Percentiles rank a stretch among this genome's conserved stretches.
Conservation (phyloP, 225 moss, liverwort and hornwort genomes). For the Antitrichia curtipendula region DNA sequence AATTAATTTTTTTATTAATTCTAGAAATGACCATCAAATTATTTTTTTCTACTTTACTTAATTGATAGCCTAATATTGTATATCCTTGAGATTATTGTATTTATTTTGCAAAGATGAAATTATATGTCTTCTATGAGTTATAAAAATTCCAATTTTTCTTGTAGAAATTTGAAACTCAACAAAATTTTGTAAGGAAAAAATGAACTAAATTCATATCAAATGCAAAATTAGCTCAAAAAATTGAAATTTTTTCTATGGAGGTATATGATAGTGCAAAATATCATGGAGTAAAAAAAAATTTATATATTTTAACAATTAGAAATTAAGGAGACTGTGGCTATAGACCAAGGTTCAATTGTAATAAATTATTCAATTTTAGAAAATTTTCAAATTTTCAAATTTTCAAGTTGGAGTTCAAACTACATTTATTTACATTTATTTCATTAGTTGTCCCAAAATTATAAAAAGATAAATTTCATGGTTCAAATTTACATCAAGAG, state of each 20-base stretch:
- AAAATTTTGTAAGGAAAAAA: background rate
- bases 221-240: no score
- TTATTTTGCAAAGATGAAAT: background rate
- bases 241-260: background rate
- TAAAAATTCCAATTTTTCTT: background rate
- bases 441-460: no score
- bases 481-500: no score
- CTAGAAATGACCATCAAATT: no score
- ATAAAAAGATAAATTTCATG: no score
- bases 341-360: no score
- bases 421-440: no score
- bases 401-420: no score
- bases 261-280: background rate
- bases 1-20: no score
- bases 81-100: background rate
- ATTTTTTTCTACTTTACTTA: background rate
- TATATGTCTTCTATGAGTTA: background rate
- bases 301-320: background rate
- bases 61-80: rapidly evolving
- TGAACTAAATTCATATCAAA: background rate
- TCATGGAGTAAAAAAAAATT: background rate
- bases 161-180: background rate
- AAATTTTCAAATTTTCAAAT: no score
- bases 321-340: no score
- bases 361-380: no score